Evolutionary conservation across 2,329 filamentous ascomycete species (phyloP), one percentile per base, ranked within the genome.

Genomic region (Penicillium thymicola): DNA sequence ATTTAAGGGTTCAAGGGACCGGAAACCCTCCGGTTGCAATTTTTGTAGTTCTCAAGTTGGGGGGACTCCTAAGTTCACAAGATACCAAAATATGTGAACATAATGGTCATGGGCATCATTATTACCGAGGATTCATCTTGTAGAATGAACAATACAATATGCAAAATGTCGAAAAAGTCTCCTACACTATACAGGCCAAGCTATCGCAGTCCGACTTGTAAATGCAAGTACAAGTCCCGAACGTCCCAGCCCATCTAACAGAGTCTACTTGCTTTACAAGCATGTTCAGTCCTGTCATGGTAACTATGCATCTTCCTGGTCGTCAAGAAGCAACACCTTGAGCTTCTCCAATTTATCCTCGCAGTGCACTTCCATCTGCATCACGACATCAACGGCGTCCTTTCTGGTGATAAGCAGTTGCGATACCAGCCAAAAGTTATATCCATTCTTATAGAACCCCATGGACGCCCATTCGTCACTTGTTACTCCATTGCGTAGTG

Each of bases 281-380:
- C 6, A n/a, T 10, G 9, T 23, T 21, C 25, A 10, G 11, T 16
- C 14, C 7, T n/a, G 14, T 14, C 25, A 27, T 25, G 6, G 0
- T 42, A 28, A 28, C 34, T 40, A 51, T n/a, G 46, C n/a, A 36
- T 63, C 55, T 27, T 62, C 55, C 45, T 58, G 67, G 23, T 76
- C 73, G 50, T 75, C 72, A 45, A 68, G 62, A 18, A 76, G 60
- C 32, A 77, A 57, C 5, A 76, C 74, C 38, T 74, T 76, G 49
- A 77, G 60, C 54, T 75, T 74, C 47, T 73, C 67, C 38, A 77
- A 56, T 52, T 76, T 76, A 60, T 77, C 75, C 48, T 76, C 75
- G 36, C 75, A 77, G 50, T 73, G 74, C n/a, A 77, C 72, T 46
- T 76, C 75, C 73, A 76, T 76, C 44, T 66, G 67, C 69, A 76